These are phyloP conservation scores for Pythium volutum DNA, from an alignment of 352 stramenopile species.

Conservation along the genomic window DNA sequence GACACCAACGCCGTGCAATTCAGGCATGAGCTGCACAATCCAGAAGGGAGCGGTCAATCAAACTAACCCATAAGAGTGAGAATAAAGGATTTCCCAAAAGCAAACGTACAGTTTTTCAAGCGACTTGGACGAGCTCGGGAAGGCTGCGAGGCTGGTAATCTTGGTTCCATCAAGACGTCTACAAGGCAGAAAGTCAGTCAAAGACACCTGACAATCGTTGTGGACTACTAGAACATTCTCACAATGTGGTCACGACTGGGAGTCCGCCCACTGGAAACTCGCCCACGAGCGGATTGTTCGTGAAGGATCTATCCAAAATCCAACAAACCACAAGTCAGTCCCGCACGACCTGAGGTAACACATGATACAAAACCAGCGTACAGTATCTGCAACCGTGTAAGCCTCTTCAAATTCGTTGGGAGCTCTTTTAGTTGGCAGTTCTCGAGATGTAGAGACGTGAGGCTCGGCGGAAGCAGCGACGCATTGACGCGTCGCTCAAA, in stretches of 20 bases:
- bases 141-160: neutral
- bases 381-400: neutral
- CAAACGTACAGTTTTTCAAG: neutral
- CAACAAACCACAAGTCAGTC: neutral
- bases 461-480: neutral
- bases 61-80: neutral
- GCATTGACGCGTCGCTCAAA: neutral
- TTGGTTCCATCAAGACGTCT: slow-evolving; percentile 3
- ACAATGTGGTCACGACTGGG: neutral
- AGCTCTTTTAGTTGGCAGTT: neutral
- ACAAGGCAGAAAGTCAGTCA: neutral
- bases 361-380: neutral
- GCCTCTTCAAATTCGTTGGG: neutral
- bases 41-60: too few relatives aligned
- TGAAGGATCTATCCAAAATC: neutral
- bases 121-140: neutral
- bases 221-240: neutral
- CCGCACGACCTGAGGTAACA: too few relatives aligned
- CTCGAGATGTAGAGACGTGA: slow-evolving; percentile 1
- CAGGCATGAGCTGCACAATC: neutral
- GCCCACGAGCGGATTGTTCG: neutral
- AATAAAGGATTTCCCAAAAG: neutral
- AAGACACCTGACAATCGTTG: neutral
- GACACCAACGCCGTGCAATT: neutral
- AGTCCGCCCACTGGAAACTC: neutral